Conservation (phyloP, 768 basidiomycete species). For the Coprinopsis cinerea region DNA sequence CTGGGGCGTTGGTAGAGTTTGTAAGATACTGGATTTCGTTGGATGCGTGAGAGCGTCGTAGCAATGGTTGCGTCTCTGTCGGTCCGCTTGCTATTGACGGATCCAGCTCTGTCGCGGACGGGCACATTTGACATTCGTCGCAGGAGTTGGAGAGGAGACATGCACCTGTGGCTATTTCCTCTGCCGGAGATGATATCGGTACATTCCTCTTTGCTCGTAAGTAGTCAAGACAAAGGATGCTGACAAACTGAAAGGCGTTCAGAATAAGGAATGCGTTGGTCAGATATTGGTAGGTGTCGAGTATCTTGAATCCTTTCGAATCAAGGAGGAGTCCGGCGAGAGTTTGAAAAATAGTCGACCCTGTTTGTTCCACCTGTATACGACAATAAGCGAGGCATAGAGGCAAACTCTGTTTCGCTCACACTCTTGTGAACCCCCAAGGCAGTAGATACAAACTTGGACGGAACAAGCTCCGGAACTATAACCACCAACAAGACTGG, state of each 20-base stretch:
- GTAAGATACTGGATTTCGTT: background rate
- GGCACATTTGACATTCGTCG: background rate
- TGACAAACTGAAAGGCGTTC: conserved; percentile 51
- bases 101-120: too few relatives aligned
- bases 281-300: conserved; percentile 44
- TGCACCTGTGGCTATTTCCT: conserved; percentile 9
- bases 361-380: conserved; percentile 64
- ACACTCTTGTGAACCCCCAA: conserved; percentile 77
- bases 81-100: background rate
- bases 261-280: conserved; percentile 51
- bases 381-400: background rate
- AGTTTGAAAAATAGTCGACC: conserved; percentile 67
- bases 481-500: conserved; percentile 69
- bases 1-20: background rate
- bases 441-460: conserved; percentile 72
- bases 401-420: conserved; percentile 17
- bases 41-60: background rate
- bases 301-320: conserved; percentile 22
- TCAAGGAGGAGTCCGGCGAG: conserved; percentile 68
- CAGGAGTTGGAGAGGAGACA: conserved; percentile 9
- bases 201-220: conserved; percentile 32
- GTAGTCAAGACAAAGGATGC: conserved; percentile 42
- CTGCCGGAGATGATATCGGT: background rate
- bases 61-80: conserved; percentile 1
- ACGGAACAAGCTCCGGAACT: conserved; percentile 64